phyloP scores from a whole-genome alignment of 805 yeast genomes.

The Lipomyces anomalus region DNA sequence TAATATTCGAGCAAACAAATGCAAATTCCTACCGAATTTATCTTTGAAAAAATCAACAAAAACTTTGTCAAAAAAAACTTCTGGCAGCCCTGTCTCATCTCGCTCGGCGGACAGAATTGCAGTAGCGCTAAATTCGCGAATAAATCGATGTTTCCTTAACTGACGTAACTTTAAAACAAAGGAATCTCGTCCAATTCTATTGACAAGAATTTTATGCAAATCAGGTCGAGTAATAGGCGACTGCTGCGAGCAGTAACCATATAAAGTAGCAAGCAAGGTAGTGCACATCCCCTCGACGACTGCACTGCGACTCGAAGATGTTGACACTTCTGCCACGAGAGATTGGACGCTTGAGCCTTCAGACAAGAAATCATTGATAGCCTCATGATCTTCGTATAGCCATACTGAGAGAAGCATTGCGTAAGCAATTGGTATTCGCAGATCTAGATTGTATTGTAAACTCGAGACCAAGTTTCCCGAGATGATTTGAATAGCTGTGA shows the following conservation, averaged over 20 bases:
- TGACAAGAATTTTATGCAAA: constrained; percentile 55
- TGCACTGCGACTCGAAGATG: constrained; percentile 42
- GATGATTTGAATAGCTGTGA: constrained; percentile 66
- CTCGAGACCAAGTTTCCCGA: constrained; percentile 67
- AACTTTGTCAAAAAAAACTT: constrained; percentile 61
- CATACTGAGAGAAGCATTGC: constrained; percentile 66
- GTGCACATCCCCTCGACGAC: constrained; percentile 69
- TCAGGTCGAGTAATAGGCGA: constrained; percentile 58
- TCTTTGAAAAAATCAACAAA: constrained; percentile 66
- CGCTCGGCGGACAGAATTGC: constrained; percentile 46
- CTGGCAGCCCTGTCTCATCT: constrained; percentile 84
- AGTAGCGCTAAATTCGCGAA: constrained; percentile 53
- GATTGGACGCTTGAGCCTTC: constrained; percentile 65
- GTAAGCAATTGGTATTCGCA: constrained; percentile 73
- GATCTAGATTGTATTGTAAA: constrained; percentile 52
- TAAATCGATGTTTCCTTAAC: constrained; percentile 53
- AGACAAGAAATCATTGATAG: constrained; percentile 67
- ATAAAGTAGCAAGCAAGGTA: constrained; percentile 65
- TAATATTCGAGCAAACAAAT: too few species aligned
- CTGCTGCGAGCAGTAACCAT: constrained; percentile 60
- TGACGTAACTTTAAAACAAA: constrained; percentile 68
- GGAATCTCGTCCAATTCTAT: constrained; percentile 74
- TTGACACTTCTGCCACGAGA: constrained; percentile 56
- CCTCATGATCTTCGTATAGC: constrained; percentile 70
- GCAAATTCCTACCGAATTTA: too few species aligned